Evolutionary conservation across 2,329 filamentous ascomycete species (phyloP), one percentile per base, ranked within the genome.

Genomic region (Sclerotinia glacialis): DNA sequence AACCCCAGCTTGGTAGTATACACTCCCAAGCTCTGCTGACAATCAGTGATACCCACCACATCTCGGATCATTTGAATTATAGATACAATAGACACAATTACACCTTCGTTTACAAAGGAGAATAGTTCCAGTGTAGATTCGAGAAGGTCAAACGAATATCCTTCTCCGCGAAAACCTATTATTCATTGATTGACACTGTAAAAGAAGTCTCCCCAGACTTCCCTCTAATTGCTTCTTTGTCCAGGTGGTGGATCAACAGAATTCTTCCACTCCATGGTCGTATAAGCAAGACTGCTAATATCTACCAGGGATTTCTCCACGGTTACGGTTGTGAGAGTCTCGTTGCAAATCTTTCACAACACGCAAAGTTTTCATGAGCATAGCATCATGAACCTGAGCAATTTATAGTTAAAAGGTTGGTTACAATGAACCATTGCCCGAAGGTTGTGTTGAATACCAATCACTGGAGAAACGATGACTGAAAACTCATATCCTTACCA

Each of bases 281-380:
- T 21, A 31, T 6, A 31, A 31, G 12, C 11, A 31, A 46, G 18
- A 2, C 26, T 7, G 5, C n/a, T 7, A 21, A 26, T 3, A 26
- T 59, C 5, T 12, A n/a, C 18, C 7, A n/a, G 11, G 5, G 18
- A 8, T 1, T 12, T 14, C 55, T 59, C 5, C 4, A 5, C 26
- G 6, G 18, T 18, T 56, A 9, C 12, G 3, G 7, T 21, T 21
- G 8, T 18, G 26, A 21, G 2, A n/a, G 11, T 1, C 6, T 47
- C 18, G 18, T 1, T 1, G 1, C 1, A 16, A 7, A 16, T 16
- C 3, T 34, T 59, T 11, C 0, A n/a, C 6, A n/a, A 2, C 18
- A 8, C 46, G 11, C 18, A 18, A 14, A 18, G 42, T 1, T 59
- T 31, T 21, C 11, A 31, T n/a, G n/a, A n/a, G n/a, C n/a, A n/a